These are phyloP conservation scores for Chrysopogon serrulatus DNA, from an alignment of 176 grass and related monocot genomes.

Conservation along the genomic window DNA sequence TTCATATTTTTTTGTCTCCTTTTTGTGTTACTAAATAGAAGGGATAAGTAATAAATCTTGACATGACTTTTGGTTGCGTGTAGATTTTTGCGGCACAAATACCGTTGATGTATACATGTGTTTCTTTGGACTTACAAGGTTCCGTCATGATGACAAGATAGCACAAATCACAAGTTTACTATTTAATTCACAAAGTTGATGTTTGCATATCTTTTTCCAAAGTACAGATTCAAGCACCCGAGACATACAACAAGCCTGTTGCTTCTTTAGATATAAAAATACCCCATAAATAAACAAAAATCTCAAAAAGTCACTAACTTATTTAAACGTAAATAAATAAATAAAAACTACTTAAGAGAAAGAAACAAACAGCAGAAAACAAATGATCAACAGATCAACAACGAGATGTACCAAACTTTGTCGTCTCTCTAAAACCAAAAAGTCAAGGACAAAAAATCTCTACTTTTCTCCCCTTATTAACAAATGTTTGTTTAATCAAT, in stretches of 20 bases:
- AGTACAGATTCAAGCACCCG: background rate
- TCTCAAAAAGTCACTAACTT: background rate
- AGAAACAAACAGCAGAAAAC: background rate
- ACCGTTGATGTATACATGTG: no score
- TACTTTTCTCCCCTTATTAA: background rate
- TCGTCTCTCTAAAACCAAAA: background rate
- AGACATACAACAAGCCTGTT: background rate
- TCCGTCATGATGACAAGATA: background rate
- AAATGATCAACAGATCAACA: background rate
- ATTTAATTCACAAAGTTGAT: background rate
- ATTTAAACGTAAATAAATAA: background rate
- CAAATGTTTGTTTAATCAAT: no score
- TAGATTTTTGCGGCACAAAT: no score
- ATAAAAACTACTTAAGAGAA: background rate
- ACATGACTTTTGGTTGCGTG: no score
- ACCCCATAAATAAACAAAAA: background rate
- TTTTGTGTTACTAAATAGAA: no score
- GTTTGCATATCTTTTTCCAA: background rate
- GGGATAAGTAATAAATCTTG: no score
- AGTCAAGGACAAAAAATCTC: background rate
- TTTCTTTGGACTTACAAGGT: background rate
- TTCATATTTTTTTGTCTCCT: no score
- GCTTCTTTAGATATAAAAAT: background rate
- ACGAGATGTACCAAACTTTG: background rate
- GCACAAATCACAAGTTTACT: background rate